These are phyloP conservation scores for Pyrenula massariospora DNA, from an alignment of 495 filamentous ascomycete species.

Conservation along the genomic window DNA sequence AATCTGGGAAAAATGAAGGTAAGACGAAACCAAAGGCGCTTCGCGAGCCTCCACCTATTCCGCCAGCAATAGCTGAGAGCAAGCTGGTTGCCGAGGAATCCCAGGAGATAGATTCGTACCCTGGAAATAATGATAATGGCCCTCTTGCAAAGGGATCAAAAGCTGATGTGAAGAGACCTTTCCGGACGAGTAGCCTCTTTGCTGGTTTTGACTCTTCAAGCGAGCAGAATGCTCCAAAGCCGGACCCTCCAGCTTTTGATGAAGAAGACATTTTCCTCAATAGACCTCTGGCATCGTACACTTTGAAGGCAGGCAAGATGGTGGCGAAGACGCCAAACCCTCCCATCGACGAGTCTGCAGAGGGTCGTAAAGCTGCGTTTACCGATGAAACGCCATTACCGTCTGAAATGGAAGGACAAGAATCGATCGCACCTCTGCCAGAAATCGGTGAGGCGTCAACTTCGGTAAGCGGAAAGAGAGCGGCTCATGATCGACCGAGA, in stretches of 20 bases:
- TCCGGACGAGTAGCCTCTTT: slow-evolving; percentile 72
- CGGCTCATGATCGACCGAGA: slow-evolving; percentile 23
- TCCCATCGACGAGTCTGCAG: background rate
- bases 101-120: slow-evolving; percentile 54
- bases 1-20: slow-evolving; percentile 3
- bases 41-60: slow-evolving; percentile 20
- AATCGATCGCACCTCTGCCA: background rate
- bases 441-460: background rate
- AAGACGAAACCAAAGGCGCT: slow-evolving; percentile 16
- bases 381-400: background rate
- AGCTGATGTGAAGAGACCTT: slow-evolving; percentile 53
- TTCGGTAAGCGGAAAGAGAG: slow-evolving; percentile 7
- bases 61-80: slow-evolving; percentile 15
- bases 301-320: slow-evolving; percentile 27
- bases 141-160: slow-evolving; percentile 48
- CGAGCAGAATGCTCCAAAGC: slow-evolving; percentile 32
- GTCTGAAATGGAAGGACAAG: background rate
- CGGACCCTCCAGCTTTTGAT: slow-evolving; percentile 28
- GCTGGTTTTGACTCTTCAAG: slow-evolving; percentile 63
- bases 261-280: slow-evolving; percentile 30
- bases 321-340: slow-evolving; percentile 13
- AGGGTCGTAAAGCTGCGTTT: background rate
- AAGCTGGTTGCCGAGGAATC: slow-evolving; percentile 1
- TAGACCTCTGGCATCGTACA: slow-evolving; percentile 32
- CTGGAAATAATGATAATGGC: slow-evolving; percentile 75